Evolutionary conservation across 2,329 filamentous ascomycete genomes (phyloP), one percentile per base, ranked within the genome.

Genomic region (Epichloe coenophiala): DNA sequence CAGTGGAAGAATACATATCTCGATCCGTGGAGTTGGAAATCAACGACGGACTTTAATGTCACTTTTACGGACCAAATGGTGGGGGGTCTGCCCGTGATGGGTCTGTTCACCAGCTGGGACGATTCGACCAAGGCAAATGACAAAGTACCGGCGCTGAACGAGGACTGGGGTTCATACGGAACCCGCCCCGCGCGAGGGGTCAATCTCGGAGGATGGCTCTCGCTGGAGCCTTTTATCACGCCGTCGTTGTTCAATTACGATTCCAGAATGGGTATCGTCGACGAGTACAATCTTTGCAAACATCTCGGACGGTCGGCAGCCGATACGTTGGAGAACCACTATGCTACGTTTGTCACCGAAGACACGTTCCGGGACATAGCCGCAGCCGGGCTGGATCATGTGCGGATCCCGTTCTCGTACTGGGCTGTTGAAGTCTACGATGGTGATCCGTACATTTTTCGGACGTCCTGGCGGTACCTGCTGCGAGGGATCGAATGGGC

Each of bases 401-500:
- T 98, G n/a, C 85, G 93, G 50, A 96, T 98, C 49, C 89, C 87
- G 0, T 97, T 84, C 65, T 88, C 85, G 9, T 98, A 98, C 72
- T 98, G 93, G 93, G 88, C 90, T 0, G 83, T 97, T 2, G 80
- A 82, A 52, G 85, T 83, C 0, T 96, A 95, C 65, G 82, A 87
- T 31, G 81, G 75, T 42, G 93, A 98, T 61, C 88, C 90, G 2
- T 98, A 95, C 62, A 75, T 98, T 1, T 80, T 86, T 53, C 83
- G 89, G 41, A 86, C 88, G 0, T 84, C 87, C 2, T 98, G 91
- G 91, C 79, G 93, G 12, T 98, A 98, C 62, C 81, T 98, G 2
- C 77, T 98, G 9, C 83, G 93, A 15, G 88, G 77, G 9, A 95
- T 98, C 57, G 93, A 98, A 65, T 98, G 88, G 77, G 88, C 86